Percentiles rank a stretch among this genome's conserved stretches.
Conservation (phyloP, 495 filamentous ascomycete genomes). For the Gamarada debralockiae region DNA sequence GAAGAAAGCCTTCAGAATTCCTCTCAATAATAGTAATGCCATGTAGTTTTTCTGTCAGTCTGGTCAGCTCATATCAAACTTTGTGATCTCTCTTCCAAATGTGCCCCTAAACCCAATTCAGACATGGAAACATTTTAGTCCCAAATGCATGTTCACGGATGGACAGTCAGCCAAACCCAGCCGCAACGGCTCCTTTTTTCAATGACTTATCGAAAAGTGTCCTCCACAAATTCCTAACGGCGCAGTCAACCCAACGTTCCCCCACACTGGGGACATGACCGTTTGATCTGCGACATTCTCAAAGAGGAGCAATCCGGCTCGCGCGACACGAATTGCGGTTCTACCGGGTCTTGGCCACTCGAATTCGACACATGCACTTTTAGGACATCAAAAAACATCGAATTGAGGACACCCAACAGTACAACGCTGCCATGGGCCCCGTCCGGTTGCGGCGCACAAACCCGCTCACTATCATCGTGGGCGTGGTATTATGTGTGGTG, state of each 20-base stretch:
- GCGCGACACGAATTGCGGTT: neutral
- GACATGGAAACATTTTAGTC: too few species aligned
- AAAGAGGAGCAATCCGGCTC: neutral
- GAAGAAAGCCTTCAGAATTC: too few species aligned
- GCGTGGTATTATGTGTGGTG: conserved; percentile 45
- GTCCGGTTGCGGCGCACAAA: conserved; percentile 53
- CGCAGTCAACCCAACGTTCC: conserved; percentile 7
- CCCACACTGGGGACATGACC: conserved; percentile 9
- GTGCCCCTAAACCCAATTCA: too few species aligned
- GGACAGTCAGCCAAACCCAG: neutral
- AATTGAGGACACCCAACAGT: conserved; percentile 22
- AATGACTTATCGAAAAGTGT: neutral
- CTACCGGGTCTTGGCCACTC: neutral
- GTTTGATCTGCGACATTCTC: conserved; percentile 3
- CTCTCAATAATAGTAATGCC: too few species aligned
- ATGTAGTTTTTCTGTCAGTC: too few species aligned
- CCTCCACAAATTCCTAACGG: conserved; percentile 3
- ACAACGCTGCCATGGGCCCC: conserved; percentile 38
- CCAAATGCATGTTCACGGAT: neutral
- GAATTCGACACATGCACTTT: conserved; percentile 14
- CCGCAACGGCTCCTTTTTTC: conserved; percentile 8
- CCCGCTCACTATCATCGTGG: conserved; percentile 45
- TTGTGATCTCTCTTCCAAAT: too few species aligned
- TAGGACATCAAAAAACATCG: conserved; percentile 5
- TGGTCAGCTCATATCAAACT: too few species aligned